phyloP scores from a whole-genome alignment of 768 basidiomycete species.

The Coprinopsis marcescibilis region DNA sequence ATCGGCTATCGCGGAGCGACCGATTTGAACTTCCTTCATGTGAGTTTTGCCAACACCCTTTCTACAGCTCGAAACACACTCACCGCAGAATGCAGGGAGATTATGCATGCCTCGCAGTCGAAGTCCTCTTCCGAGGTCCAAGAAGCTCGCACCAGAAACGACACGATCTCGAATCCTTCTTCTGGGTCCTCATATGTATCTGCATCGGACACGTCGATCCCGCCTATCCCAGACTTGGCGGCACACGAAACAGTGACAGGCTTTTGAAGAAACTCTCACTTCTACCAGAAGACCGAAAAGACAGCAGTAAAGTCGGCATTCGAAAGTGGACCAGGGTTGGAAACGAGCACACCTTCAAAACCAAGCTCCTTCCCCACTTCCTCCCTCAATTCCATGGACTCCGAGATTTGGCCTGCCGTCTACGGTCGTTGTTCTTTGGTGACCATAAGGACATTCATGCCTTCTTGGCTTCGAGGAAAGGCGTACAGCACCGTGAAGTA shows the following conservation, averaged over 20 bases:
- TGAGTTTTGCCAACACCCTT: neutral
- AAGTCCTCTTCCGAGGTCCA: neutral
- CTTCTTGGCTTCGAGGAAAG: neutral
- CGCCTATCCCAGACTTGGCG: neutral
- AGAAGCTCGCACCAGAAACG: neutral
- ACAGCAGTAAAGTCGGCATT: neutral
- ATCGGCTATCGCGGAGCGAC: neutral
- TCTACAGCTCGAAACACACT: no score
- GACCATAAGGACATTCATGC: neutral
- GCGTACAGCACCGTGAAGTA: neutral
- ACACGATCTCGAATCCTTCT: conserved; percentile 1
- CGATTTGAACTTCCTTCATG: neutral
- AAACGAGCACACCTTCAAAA: neutral
- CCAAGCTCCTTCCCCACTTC: neutral
- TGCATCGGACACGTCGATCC: neutral
- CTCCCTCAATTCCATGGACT: neutral
- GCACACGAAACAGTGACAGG: neutral
- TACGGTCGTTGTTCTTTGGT: neutral
- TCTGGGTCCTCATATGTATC: neutral
- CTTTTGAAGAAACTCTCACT: no score
- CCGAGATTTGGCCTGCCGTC: neutral
- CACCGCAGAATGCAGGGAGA: neutral
- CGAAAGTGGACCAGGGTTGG: neutral
- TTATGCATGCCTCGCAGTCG: neutral
- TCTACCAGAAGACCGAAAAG: no score